Base-by-base conservation (phyloP, 2,329 filamentous ascomycete species). In the Chrysoporthe deuterocubensis region DNA sequence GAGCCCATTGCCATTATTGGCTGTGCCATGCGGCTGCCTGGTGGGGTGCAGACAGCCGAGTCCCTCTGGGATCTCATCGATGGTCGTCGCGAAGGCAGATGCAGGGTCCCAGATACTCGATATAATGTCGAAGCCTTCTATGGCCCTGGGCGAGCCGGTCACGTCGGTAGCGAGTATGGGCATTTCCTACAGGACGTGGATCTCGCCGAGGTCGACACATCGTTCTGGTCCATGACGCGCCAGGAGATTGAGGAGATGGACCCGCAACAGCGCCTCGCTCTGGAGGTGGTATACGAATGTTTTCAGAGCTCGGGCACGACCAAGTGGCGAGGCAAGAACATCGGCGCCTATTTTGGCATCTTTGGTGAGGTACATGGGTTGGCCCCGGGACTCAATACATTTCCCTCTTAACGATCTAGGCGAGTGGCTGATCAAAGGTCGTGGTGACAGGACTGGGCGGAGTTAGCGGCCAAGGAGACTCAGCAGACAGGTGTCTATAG, bases 91-190 rank as follows among this genome's bases (percentile, higher is more conserved):
- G 72, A 73, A 59, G 73, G 69, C 2, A 69, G 70, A 9, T 71
- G 72, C 21, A 66, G 65, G 7, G 72, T 78, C 1, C 77, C 77
- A 1, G 57, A 67, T 16, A 72, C 67, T 48, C 72, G 77, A 13
- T 79, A 73, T 70, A 74, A 74, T 62, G 68, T 73, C 44, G 79
- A 78, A 54, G 42, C 37, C 6, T 67, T 34, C 14, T 63, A 59
- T n/a, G 52, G 57, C 14, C 50, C 60, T 4, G 81, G 81, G 69
- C 79, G 76, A 21, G 81, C 81, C 8, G 75, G 76, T 64, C 72
- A 76, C 1, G 71, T 74, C 9, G 78, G 78, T 67, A 73, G 73
- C n/a, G 42, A 67, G 37, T 34, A 59, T 8, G 67, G 64, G 13
- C 62, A 67, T 32, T 69, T 67, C 46, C 43, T 69, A 7, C 40